phyloP scores from a whole-genome alignment of 2,329 filamentous ascomycete species.

The Gnomoniopsis smithogilvyi region DNA sequence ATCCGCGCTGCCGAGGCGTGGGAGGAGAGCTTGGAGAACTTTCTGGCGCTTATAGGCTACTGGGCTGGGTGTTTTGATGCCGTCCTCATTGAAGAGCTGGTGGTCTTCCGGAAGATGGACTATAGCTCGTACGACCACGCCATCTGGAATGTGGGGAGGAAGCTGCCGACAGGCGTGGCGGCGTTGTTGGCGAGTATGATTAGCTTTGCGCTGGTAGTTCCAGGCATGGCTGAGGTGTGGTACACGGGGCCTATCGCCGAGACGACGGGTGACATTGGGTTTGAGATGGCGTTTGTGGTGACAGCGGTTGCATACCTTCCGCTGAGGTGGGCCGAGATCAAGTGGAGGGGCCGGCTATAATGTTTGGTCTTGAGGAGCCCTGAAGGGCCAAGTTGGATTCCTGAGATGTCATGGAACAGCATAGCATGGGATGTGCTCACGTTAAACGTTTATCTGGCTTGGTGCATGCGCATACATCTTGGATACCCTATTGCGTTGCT shows the following conservation, averaged over 20 bases:
- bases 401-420: background rate
- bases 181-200: slow-evolving; percentile 43
- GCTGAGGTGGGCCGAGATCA: slow-evolving; percentile 43
- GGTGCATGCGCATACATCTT: background rate
- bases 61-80: slow-evolving; percentile 55
- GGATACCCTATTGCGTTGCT: background rate
- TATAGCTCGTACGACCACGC: slow-evolving; percentile 43
- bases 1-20: slow-evolving; percentile 54
- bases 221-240: slow-evolving; percentile 60
- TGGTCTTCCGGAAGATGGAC: slow-evolving; percentile 44
- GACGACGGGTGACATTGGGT: slow-evolving; percentile 62
- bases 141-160: slow-evolving; percentile 43
- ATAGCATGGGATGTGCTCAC: background rate
- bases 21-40: slow-evolving; percentile 55
- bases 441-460: background rate
- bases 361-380: background rate
- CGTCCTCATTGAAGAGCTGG: slow-evolving; percentile 45
- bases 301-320: slow-evolving; percentile 46
- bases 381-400: background rate
- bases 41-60: slow-evolving; percentile 55
- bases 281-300: slow-evolving; percentile 58
- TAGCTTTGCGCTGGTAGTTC: slow-evolving; percentile 51
- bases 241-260: slow-evolving; percentile 58
- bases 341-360: slow-evolving; percentile 21
- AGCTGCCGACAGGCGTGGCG: slow-evolving; percentile 44